A percentile compares a stretch with the other conserved stretches of the same genome.
Conservation (phyloP, 495 filamentous ascomycete genomes). For the Lepidopterella palustris region DNA sequence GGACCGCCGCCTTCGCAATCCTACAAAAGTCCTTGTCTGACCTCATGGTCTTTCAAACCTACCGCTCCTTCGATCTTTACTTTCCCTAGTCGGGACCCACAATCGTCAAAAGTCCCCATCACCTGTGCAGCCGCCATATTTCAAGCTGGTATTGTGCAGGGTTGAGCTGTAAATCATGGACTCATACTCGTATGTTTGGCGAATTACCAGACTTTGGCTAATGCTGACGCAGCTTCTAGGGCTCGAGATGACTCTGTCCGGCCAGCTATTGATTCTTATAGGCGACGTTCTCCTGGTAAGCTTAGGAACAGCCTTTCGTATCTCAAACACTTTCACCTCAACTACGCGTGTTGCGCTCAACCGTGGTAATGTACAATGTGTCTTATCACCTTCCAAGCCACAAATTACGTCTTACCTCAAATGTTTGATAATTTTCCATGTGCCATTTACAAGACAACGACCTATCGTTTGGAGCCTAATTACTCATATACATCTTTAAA, state of each 20-base stretch:
- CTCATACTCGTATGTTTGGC: conserved; percentile 26
- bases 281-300: conserved; percentile 35
- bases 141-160: not conserved
- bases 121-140: not conserved
- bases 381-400: no score
- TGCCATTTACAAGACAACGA: no score
- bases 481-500: not conserved
- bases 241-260: conserved; percentile 17
- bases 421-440: no score
- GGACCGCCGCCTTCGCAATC: conserved; percentile 5
- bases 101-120: not conserved
- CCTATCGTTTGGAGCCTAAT: not conserved
- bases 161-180: conserved; percentile 17
- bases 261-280: conserved; percentile 26
- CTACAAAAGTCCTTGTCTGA: conserved; percentile 2
- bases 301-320: not conserved
- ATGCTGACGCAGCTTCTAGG: conserved; percentile 9
- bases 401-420: no score
- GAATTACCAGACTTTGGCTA: not conserved
- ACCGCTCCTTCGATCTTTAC: not conserved
- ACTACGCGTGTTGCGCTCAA: no score
- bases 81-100: not conserved
- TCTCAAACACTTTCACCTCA: no score
- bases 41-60: conserved; percentile 7
- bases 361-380: no score